phyloP scores from a whole-genome alignment of 495 filamentous ascomycete species.

The Aspergillus steynii region DNA sequence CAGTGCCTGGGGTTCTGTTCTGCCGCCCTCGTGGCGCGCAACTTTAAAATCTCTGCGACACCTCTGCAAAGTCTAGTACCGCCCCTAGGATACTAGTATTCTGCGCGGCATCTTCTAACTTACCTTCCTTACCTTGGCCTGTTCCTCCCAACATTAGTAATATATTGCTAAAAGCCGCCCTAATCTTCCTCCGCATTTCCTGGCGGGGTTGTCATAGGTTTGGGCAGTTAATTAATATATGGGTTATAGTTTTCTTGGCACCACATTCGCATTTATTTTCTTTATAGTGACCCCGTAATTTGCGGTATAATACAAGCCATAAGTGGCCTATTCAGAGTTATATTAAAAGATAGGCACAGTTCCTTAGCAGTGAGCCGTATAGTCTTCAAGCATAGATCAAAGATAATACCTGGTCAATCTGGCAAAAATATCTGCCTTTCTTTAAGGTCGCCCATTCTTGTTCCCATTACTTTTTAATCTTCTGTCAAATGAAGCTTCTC shows the following conservation, averaged over 20 bases:
- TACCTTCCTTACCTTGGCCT: too few species aligned
- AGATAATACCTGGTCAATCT: conserved; percentile 15
- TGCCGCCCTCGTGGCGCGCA: too few species aligned
- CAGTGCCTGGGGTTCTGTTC: too few species aligned
- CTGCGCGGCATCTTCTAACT: too few species aligned
- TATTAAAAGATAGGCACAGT: conserved; percentile 16
- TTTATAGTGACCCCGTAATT: conserved; percentile 11
- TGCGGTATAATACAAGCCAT: conserved; percentile 17
- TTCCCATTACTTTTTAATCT: conserved; percentile 16
- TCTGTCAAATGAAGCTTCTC: too few species aligned
- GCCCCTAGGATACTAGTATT: too few species aligned
- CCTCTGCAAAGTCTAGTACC: too few species aligned
- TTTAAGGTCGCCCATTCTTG: conserved; percentile 16
- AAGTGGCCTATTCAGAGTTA: conserved; percentile 17
- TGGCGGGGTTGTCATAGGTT: background rate
- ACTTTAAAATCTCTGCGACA: too few species aligned
- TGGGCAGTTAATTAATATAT: too few species aligned
- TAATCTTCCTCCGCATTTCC: too few species aligned
- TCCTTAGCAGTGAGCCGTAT: conserved; percentile 14
- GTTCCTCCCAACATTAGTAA: too few species aligned
- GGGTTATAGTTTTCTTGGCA: background rate
- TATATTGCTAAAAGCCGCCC: too few species aligned
- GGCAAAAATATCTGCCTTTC: conserved; percentile 15
- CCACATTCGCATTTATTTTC: conserved; percentile 17
- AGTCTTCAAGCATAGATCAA: conserved; percentile 9